Conservation (phyloP, 148 eudicot genomes). For the Rhododendron mucronatum region DNA sequence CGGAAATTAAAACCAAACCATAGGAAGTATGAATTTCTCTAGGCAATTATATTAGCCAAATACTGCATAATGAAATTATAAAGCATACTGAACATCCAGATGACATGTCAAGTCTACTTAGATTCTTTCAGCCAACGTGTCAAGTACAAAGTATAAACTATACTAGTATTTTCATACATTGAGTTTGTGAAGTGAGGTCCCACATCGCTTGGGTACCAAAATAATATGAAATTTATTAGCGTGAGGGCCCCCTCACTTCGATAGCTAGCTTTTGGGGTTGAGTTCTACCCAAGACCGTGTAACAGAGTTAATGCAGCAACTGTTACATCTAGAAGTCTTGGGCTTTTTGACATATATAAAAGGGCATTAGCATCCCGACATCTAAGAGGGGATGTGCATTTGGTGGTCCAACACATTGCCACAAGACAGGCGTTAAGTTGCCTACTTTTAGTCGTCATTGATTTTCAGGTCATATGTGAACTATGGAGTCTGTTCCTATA, state of each 20-base stretch:
- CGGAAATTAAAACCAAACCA: background rate
- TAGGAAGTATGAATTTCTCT: background rate
- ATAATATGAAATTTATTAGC: too few relatives aligned
- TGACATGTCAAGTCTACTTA: background rate
- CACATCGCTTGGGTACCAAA: too few relatives aligned
- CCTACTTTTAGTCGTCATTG: conserved; percentile 8
- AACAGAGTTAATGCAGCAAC: background rate
- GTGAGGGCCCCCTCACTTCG: too few relatives aligned
- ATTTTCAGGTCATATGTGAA: conserved; percentile 23
- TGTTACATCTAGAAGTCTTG: background rate
- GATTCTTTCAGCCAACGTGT: background rate
- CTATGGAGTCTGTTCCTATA: conserved; percentile 19
- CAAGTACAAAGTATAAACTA: background rate
- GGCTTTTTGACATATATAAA: too few relatives aligned
- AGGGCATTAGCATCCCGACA: background rate
- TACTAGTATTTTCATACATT: background rate
- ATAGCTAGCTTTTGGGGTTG: too few relatives aligned
- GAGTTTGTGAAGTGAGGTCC: background rate
- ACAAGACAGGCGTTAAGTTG: background rate
- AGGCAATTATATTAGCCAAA: background rate
- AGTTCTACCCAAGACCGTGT: too few relatives aligned
- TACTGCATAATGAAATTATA: background rate
- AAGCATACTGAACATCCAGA: background rate
- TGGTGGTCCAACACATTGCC: background rate
- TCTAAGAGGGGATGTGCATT: background rate